Evolutionary conservation across 169 alveolate genomes (phyloP), one percentile per base, ranked within the genome.

Genomic region (Hammondia hammondi): DNA sequence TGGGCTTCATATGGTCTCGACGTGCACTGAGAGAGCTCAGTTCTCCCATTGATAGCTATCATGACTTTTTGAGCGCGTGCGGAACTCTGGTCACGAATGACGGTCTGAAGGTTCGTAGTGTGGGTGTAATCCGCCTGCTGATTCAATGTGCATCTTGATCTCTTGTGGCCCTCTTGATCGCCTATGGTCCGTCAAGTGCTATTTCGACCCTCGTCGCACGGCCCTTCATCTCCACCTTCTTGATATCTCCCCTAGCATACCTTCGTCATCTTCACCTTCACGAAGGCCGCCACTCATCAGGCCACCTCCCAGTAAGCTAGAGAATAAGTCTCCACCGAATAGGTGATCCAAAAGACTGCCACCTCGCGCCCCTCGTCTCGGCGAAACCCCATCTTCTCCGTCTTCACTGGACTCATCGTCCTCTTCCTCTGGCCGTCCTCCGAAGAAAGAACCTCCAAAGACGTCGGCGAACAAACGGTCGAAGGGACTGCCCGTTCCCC

Each of bases 321-420:
- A 39, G 70, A 82, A 82, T 43, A 46, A 21, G 43, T 45, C 70
- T 14, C 90, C 90, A n/a, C 90, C 90, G 37, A 82, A 82, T 0
- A 82, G 90, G 35, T 82, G 90, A 46, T 82, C 90, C 19, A 82
- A 48, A 6, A 82, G 90, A 82, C 90, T 82, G 32, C 90, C 90
- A 4, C 71, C 90, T 52, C 90, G 57, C 37, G 35, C 71, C 43
- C 90, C 35, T 43, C 71, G 37, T 19, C 67, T 7, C 70, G 45
- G 57, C 2, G 71, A 82, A 45, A 4, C 35, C 70, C 70, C 72
- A 19, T 56, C 29, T 10, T 81, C 88, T 39, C 35, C 88, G 39
- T 45, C 90, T 37, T 81, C 88, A 27, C 37, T 35, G n/a, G 32
- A 45, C 39, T 82, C 90, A 24, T 82, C 90, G 2, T 82, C 70